A percentile compares a stretch with the other conserved stretches of the same genome.
These are phyloP conservation scores for Pyracantha coccinea DNA, from an alignment of 331 rosid genomes.

Conservation along the genomic window DNA sequence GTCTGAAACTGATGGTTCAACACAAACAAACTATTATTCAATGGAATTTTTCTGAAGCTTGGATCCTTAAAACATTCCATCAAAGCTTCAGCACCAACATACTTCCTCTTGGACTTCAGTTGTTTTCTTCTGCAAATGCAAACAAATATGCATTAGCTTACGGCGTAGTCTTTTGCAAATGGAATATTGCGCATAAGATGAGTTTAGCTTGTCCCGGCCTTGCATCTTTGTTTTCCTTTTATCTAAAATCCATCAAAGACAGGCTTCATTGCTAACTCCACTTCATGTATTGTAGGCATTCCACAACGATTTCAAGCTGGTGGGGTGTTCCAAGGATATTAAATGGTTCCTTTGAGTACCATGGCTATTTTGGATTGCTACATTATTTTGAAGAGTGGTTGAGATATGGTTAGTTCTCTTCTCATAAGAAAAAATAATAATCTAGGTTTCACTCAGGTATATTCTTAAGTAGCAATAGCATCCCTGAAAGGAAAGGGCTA, in stretches of 20 bases:
- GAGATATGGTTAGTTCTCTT: neutral
- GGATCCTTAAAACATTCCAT: neutral
- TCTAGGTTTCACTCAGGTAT: neutral
- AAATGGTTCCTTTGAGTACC: neutral
- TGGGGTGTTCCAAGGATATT: neutral
- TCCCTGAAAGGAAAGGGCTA: neutral
- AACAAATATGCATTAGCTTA: neutral
- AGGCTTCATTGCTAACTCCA: neutral
- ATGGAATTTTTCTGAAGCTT: neutral
- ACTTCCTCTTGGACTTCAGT: neutral
- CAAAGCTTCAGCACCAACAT: neutral
- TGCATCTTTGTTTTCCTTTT: neutral
- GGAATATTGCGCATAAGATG: neutral
- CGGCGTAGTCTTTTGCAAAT: neutral
- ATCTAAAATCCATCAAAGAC: neutral
- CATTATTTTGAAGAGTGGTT: neutral
- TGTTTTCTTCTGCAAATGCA: constrained; percentile 7
- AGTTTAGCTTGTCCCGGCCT: neutral
- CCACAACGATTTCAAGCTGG: neutral
- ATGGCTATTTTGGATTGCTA: neutral
- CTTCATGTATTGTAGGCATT: neutral
- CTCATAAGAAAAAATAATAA: neutral
- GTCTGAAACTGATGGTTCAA: neutral
- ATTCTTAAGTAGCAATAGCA: neutral
- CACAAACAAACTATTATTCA: constrained; percentile 7